Evolutionary conservation across 2,329 filamentous ascomycete species (phyloP).

Genomic region (Cladobotryum mycophilum): DNA sequence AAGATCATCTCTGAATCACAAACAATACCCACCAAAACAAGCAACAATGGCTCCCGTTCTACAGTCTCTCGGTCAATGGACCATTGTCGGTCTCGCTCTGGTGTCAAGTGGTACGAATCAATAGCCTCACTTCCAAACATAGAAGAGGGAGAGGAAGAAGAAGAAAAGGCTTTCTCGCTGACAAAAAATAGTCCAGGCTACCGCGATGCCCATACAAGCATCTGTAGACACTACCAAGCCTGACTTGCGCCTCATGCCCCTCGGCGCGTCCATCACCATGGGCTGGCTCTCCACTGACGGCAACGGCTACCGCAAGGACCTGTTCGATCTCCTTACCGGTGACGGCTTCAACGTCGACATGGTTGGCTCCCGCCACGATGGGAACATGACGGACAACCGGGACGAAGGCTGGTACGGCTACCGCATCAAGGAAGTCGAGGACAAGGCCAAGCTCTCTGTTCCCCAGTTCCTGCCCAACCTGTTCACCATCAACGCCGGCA

Average conservation of each 20-base stretch:
- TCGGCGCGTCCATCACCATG: constrained; percentile 38
- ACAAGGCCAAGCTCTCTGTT: constrained; percentile 27
- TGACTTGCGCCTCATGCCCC: constrained; percentile 36
- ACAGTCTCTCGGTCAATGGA: constrained; percentile 11
- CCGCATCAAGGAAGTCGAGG: constrained; percentile 33
- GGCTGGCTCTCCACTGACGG: constrained; percentile 29
- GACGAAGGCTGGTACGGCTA: constrained; percentile 40
- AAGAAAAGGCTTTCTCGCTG: not conserved
- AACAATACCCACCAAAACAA: not conserved
- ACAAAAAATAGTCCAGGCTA: not conserved
- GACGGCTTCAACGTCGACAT: constrained; percentile 25
- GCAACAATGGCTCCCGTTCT: constrained; percentile 10
- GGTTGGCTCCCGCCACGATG: constrained; percentile 34
- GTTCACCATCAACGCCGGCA: constrained; percentile 37
- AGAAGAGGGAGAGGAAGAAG: too few species aligned
- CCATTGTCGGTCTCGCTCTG: constrained; percentile 22
- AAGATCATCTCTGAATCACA: not conserved
- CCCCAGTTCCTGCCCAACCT: constrained; percentile 31
- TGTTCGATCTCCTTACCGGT: constrained; percentile 24
- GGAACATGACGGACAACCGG: constrained; percentile 35
- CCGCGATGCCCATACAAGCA: not conserved
- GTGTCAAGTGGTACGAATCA: constrained; percentile 10
- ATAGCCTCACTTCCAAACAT: not conserved
- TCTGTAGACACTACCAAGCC: constrained; percentile 14
- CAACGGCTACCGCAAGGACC: constrained; percentile 34